Percentiles rank a stretch among this genome's conserved stretches.
Evolutionary conservation across 2,329 filamentous ascomycete species (phyloP).

Genomic region (Bipolaris gigantea): DNA sequence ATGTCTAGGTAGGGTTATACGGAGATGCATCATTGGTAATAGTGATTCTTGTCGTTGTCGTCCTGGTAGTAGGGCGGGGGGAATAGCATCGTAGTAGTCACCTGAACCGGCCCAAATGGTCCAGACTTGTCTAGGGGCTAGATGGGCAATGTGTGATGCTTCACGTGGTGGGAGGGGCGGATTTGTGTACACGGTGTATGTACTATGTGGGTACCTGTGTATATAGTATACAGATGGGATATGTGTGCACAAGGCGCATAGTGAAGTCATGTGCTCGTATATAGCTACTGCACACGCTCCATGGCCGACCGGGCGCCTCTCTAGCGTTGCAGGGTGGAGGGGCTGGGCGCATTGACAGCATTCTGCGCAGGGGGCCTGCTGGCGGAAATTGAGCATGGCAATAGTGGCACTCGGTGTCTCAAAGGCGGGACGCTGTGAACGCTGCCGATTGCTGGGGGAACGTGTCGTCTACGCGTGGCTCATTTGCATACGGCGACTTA

Average conservation of each 20-base stretch:
- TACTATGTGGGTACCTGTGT: no score
- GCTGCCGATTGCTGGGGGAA: conserved; percentile 1
- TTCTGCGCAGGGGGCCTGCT: conserved; percentile 1
- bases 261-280: no score
- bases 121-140: no score
- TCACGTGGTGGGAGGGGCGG: no score
- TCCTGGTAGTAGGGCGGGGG: no score
- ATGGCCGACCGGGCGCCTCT: no score
- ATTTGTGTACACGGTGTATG: no score
- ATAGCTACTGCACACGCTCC: not conserved
- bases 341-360: conserved; percentile 10
- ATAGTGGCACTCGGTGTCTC: conserved; percentile 14
- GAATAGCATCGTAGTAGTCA: no score
- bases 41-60: not conserved
- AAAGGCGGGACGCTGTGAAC: conserved; percentile 11
- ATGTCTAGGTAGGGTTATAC: not conserved
- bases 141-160: no score
- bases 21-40: not conserved
- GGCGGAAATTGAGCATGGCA: conserved; percentile 14
- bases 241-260: not conserved
- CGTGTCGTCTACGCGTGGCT: not conserved
- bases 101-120: no score
- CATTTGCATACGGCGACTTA: not conserved
- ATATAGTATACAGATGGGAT: not conserved
- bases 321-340: not conserved